A percentile compares a stretch with the other conserved stretches of the same genome.
Evolutionary conservation across 768 basidiomycete species (phyloP).

Genomic region (Podaxis carcinomalis): DNA sequence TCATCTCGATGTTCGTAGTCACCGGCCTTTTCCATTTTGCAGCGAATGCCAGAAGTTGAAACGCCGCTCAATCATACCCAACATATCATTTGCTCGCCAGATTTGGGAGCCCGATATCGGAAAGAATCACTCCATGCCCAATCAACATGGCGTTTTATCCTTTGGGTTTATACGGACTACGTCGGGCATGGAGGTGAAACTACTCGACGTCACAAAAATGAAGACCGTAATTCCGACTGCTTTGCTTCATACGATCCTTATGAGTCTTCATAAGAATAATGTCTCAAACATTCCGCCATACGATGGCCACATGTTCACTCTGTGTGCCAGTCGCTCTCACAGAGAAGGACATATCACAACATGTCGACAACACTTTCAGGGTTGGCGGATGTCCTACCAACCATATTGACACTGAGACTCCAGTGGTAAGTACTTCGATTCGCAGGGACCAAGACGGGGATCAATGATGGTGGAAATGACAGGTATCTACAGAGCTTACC

Average conservation of each 20-base stretch:
- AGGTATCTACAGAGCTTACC: not conserved
- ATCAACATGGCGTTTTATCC: not conserved
- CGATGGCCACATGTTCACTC: not conserved
- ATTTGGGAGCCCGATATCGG: conserved; percentile 10
- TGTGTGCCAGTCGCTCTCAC: not conserved
- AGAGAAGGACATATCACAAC: not conserved
- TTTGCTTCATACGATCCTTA: not conserved
- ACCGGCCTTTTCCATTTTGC: not conserved
- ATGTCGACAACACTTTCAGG: not conserved
- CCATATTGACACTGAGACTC: not conserved
- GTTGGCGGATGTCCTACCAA: not conserved
- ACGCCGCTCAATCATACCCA: not conserved
- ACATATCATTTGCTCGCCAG: not conserved
- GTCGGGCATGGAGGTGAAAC: not conserved
- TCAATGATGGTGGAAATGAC: not conserved
- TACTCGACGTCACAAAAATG: not conserved
- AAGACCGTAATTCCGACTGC: not conserved
- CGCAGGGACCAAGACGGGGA: not conserved
- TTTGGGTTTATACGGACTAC: not conserved
- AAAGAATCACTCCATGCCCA: not conserved
- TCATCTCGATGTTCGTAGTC: not conserved
- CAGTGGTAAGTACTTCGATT: not conserved
- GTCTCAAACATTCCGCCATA: not conserved
- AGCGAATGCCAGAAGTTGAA: not conserved
- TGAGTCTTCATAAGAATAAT: not conserved